phyloP scores from a whole-genome alignment of 306 rosid genomes.

The Urtica urens region DNA sequence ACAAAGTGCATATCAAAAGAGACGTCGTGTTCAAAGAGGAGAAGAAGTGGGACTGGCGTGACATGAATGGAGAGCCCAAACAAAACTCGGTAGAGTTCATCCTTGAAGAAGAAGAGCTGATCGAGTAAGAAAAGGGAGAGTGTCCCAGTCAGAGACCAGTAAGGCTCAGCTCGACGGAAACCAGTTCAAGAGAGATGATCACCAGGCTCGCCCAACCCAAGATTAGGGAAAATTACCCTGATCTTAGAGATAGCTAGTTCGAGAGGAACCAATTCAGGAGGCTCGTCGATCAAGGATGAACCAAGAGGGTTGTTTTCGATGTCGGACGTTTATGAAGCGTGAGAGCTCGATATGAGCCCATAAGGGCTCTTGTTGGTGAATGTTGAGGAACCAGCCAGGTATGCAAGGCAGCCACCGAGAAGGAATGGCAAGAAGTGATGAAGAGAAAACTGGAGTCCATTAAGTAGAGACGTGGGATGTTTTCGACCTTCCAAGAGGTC shows the following conservation, averaged over 20 bases:
- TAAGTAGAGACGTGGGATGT: background rate
- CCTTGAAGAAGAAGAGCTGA: no score
- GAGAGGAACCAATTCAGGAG: background rate
- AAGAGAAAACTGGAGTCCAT: no score
- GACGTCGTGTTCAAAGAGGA: no score
- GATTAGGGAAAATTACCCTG: background rate
- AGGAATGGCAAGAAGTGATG: no score
- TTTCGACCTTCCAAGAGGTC: background rate
- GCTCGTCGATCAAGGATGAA: background rate
- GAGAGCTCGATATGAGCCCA: background rate
- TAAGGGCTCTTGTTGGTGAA: background rate
- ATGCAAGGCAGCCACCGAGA: no score
- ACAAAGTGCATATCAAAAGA: no score
- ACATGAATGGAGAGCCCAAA: no score
- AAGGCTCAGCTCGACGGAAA: background rate
- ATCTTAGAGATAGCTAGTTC: background rate
- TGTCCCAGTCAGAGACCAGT: no score
- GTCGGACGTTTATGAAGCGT: background rate
- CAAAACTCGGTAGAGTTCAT: no score
- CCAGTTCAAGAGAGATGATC: background rate
- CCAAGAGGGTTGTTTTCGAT: background rate
- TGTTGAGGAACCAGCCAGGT: background rate
- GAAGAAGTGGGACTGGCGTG: no score
- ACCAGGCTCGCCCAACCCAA: background rate
- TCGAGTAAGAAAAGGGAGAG: no score